phyloP scores from a whole-genome alignment of 371 early-diverging fungal genomes.

The Fennellomyces sp. region DNA sequence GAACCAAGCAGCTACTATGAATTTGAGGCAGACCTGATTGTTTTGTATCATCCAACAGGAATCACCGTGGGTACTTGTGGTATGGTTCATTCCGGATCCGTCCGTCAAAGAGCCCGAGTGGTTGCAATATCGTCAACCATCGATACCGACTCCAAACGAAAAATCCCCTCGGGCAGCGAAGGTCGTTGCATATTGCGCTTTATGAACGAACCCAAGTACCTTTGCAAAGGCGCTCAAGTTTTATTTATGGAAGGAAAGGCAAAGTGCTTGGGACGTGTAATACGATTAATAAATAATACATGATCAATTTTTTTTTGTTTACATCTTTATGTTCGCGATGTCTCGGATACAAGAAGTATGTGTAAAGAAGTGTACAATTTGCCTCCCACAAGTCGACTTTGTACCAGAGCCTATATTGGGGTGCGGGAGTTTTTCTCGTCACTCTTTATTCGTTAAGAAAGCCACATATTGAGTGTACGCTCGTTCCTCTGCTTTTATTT shows the following conservation, averaged over 20 bases:
- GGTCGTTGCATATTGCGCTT: slow-evolving; percentile 75
- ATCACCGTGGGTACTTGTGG: slow-evolving; percentile 77
- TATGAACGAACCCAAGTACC: slow-evolving; percentile 81
- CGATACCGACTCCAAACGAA: background rate
- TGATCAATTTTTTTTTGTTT: background rate
- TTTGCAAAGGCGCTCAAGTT: slow-evolving; percentile 74
- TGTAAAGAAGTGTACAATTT: background rate
- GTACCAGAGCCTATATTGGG: background rate
- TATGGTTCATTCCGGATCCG: slow-evolving; percentile 89
- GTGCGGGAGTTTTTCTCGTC: background rate
- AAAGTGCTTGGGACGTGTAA: slow-evolving; percentile 90
- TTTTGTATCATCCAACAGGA: slow-evolving; percentile 78
- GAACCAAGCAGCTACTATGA: slow-evolving; percentile 59
- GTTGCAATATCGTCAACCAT: slow-evolving; percentile 17
- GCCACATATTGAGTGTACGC: background rate
- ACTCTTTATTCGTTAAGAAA: background rate
- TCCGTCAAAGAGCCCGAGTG: slow-evolving; percentile 81
- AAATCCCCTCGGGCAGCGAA: slow-evolving; percentile 16
- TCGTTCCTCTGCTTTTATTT: background rate
- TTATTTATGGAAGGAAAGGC: slow-evolving; percentile 82
- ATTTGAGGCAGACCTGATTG: slow-evolving; percentile 89
- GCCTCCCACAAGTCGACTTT: background rate
- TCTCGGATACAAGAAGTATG: no score
- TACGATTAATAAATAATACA: slow-evolving; percentile 15
- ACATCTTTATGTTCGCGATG: no score